A percentile compares a stretch with the other conserved stretches of the same genome.
Evolutionary conservation across 805 yeast species (phyloP).

Genomic region (Brettanomyces anomalus): DNA sequence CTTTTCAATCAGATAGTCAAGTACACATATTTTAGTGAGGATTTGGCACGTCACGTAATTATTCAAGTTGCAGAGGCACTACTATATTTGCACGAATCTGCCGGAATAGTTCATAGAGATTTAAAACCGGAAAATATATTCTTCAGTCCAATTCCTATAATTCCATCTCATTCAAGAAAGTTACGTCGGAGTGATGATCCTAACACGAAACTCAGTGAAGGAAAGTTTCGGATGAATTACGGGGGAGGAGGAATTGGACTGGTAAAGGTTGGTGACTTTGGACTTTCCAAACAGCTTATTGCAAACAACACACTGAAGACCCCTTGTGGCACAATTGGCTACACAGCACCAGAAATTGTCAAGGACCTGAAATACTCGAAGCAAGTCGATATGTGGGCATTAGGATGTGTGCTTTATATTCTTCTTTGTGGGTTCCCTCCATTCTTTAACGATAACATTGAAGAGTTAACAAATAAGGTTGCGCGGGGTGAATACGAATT

Average conservation of each 20-base stretch:
- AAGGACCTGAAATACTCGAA: constrained; percentile 87
- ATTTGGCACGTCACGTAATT: constrained; percentile 63
- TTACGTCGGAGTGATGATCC: constrained; percentile 63
- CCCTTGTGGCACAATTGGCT: constrained; percentile 98
- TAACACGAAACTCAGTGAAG: constrained; percentile 72
- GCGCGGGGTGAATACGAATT: constrained; percentile 74
- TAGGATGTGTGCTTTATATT: constrained; percentile 93
- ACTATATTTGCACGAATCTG: constrained; percentile 58
- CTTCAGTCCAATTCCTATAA: constrained; percentile 48
- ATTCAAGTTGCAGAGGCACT: constrained; percentile 63
- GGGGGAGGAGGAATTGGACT: constrained; percentile 93
- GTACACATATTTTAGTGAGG: constrained; percentile 67
- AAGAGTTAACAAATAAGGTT: constrained; percentile 64
- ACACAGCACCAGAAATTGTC: constrained; percentile 97
- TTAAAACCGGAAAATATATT: constrained; percentile 74
- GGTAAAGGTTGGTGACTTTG: constrained; percentile 92
- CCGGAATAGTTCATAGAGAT: constrained; percentile 78
- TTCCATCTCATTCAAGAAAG: constrained; percentile 29
- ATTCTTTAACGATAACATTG: constrained; percentile 79
- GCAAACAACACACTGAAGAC: constrained; percentile 78
- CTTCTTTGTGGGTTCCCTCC: constrained; percentile 97
- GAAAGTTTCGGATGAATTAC: constrained; percentile 63
- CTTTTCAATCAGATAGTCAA: constrained; percentile 73
- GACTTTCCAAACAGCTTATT: constrained; percentile 85
- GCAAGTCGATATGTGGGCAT: constrained; percentile 98